A percentile compares a stretch with the other conserved stretches of the same genome.
Evolutionary conservation across 805 yeast species (phyloP).

Genomic region (Wickerhamiella dianesei): DNA sequence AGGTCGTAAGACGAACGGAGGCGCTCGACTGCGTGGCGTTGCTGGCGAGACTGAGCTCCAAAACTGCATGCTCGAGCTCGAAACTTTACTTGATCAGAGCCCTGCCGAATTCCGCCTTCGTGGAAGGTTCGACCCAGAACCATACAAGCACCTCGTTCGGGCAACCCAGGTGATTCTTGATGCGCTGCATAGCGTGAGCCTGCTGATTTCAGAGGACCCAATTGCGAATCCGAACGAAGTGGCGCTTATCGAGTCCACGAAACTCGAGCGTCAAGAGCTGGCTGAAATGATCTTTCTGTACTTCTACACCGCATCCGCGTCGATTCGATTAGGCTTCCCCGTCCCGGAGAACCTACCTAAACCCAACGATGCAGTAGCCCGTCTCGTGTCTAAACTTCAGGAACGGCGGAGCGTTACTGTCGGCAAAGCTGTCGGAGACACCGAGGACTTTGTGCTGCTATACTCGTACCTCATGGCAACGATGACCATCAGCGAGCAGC

Average conservation of each 20-base stretch:
- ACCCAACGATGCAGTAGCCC: constrained; percentile 57
- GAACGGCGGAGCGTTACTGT: constrained; percentile 28
- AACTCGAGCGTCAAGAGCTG: constrained; percentile 47
- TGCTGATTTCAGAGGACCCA: constrained; percentile 53
- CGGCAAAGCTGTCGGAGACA: constrained; percentile 17
- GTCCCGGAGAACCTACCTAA: constrained; percentile 66
- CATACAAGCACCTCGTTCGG: constrained; percentile 38
- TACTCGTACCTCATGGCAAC: constrained; percentile 67
- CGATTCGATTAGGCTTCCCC: constrained; percentile 63
- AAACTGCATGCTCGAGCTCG: constrained; percentile 45
- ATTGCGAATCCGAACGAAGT: constrained; percentile 39
- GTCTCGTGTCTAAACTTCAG: constrained; percentile 51
- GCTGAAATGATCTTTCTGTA: constrained; percentile 60
- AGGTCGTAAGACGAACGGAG: not conserved
- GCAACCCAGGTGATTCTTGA: constrained; percentile 56
- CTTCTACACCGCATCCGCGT: constrained; percentile 52
- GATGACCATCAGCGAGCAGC: constrained; percentile 48
- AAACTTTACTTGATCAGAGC: constrained; percentile 49
- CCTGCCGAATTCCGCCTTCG: constrained; percentile 63
- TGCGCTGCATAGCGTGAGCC: constrained; percentile 58
- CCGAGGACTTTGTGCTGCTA: constrained; percentile 60
- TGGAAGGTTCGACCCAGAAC: constrained; percentile 49
- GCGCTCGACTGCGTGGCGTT: constrained; percentile 18
- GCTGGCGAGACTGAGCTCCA: constrained; percentile 32
- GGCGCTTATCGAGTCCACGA: constrained; percentile 38